These are phyloP conservation scores for Leishmania major DNA, from an alignment of 208 protist genomes.

Conservation along the genomic window DNA sequence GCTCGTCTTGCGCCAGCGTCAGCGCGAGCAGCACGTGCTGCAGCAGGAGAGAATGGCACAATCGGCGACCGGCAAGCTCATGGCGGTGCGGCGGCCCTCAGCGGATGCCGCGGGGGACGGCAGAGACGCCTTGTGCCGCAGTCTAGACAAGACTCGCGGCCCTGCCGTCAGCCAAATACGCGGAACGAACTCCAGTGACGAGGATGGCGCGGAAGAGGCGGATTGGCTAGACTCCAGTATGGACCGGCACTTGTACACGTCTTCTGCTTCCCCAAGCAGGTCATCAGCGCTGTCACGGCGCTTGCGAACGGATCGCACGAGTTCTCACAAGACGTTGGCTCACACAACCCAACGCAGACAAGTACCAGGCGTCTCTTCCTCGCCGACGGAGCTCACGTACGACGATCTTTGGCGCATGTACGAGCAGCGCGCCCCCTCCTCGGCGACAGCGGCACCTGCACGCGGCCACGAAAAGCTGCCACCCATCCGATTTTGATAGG, in stretches of 20 bases:
- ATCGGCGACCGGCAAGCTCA: constrained; percentile 2
- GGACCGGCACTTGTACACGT: constrained; percentile 6
- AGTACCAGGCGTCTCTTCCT: background rate
- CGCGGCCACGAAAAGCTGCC: constrained; percentile 10
- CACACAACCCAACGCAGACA: background rate
- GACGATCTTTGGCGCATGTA: constrained; percentile 61
- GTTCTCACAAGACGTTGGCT: background rate
- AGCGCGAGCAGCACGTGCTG: constrained; percentile 24
- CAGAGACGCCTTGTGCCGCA: background rate
- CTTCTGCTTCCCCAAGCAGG: background rate
- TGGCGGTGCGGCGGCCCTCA: background rate
- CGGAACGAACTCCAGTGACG: constrained; percentile 3
- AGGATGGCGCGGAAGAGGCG: background rate
- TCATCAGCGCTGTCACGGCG: background rate
- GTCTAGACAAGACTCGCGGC: background rate
- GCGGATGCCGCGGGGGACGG: background rate
- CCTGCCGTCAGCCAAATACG: background rate
- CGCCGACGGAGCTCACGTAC: constrained; percentile 25
- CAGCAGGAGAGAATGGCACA: constrained; percentile 9
- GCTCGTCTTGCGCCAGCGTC: constrained; percentile 39
- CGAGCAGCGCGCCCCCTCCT: constrained; percentile 32
- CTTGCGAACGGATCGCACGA: background rate
- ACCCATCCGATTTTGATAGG: constrained; percentile 31
- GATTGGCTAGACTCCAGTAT: constrained; percentile 10
- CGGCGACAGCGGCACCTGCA: background rate